phyloP scores from a whole-genome alignment of 495 filamentous ascomycete species.

The Chaetomidium leptoderma region DNA sequence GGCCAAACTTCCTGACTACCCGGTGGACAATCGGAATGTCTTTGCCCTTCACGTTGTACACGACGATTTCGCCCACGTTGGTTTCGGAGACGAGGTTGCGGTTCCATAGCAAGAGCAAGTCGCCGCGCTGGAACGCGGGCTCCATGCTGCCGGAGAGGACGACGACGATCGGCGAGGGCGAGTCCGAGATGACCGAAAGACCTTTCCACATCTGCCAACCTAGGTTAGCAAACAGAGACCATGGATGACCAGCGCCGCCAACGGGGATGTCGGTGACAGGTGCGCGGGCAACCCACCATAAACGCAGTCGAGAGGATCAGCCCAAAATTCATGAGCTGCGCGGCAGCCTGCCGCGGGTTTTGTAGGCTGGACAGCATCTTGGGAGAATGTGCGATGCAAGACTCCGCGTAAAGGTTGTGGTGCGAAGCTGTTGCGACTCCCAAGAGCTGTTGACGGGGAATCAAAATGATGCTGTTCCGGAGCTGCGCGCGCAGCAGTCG shows the following conservation, averaged over 20 bases:
- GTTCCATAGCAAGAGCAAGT: conserved; percentile 93
- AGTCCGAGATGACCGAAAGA: conserved; percentile 78
- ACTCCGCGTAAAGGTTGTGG: not conserved
- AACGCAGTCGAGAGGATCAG: conserved; percentile 92
- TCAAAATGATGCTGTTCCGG: not conserved
- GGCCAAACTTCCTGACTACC: conserved; percentile 68
- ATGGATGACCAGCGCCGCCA: not conserved
- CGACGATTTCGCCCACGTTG: conserved; percentile 81
- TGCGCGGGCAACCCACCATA: conserved; percentile 56
- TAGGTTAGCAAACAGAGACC: not conserved
- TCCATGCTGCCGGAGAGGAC: conserved; percentile 96
- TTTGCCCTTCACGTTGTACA: conserved; percentile 89
- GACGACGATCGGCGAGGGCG: conserved; percentile 90
- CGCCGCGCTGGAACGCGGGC: conserved; percentile 92
- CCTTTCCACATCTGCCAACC: conserved; percentile 76
- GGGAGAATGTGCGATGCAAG: not conserved
- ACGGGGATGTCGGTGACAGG: not conserved
- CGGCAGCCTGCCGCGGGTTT: conserved; percentile 76
- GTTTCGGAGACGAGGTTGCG: conserved; percentile 64
- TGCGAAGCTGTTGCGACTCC: conserved; percentile 6
- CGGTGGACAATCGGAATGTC: conserved; percentile 94
- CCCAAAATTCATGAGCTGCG: conserved; percentile 93
- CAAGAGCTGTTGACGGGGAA: not conserved
- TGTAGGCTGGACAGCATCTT: conserved; percentile 68
- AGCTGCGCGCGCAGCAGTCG: not conserved